Evolutionary conservation across 352 stramenopile species (phyloP).

Genomic region (Globisporangium okanoganense): DNA sequence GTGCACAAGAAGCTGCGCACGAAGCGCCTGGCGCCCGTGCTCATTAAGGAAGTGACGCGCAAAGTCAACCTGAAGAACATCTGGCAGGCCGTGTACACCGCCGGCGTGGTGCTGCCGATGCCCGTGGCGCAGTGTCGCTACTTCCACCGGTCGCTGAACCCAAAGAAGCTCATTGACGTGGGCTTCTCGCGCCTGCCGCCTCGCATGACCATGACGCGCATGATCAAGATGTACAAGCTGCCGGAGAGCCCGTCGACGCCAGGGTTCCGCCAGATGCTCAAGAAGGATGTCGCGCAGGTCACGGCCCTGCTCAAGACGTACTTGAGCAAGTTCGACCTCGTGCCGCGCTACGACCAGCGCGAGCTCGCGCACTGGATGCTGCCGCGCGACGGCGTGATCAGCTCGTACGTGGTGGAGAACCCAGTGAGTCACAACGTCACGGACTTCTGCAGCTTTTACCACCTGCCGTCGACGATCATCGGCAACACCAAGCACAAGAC

Average conservation of each 20-base stretch:
- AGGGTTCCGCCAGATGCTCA: constrained; percentile 56
- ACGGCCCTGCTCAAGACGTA: constrained; percentile 50
- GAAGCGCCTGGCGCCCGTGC: constrained; percentile 96
- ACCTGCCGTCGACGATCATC: constrained; percentile 96
- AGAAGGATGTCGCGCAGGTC: constrained; percentile 52
- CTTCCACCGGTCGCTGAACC: constrained; percentile 97
- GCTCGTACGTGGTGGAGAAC: constrained; percentile 91
- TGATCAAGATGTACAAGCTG: constrained; percentile 90
- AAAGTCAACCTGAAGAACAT: constrained; percentile 93
- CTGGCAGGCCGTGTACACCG: constrained; percentile 98
- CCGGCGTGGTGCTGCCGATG: constrained; percentile 95
- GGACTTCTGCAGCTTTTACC: constrained; percentile 97
- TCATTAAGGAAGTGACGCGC: constrained; percentile 99
- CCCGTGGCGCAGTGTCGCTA: constrained; percentile 94
- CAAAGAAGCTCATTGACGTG: constrained; percentile 98
- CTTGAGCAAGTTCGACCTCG: constrained; percentile 70
- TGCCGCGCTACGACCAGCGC: constrained; percentile 33
- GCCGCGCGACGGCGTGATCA: constrained; percentile 93
- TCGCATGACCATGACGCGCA: constrained; percentile 94
- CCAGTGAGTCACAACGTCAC: constrained; percentile 76
- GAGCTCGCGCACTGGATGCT: constrained; percentile 96
- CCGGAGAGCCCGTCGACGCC: constrained; percentile 30
- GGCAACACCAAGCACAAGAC: constrained; percentile 93
- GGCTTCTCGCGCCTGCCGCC: constrained; percentile 93
- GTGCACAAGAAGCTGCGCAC: constrained; percentile 97